phyloP scores from a whole-genome alignment of 148 eudicot genomes.

The Amaranthus palmeri region DNA sequence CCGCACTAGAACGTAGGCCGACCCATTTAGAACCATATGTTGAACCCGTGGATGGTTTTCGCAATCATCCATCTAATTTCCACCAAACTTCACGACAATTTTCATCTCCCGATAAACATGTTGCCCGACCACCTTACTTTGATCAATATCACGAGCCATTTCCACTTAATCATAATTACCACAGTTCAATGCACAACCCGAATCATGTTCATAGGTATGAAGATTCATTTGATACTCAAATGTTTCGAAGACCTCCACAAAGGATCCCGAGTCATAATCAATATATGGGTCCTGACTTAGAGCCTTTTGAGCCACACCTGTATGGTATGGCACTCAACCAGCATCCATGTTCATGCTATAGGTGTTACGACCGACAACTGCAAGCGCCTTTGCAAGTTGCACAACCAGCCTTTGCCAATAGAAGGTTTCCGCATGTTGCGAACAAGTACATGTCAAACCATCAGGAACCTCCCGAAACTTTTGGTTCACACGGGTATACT shows the following conservation, averaged over 20 bases:
- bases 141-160: constrained; percentile 44
- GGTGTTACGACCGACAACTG: constrained; percentile 49
- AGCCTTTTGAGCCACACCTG: constrained; percentile 42
- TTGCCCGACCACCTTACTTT: constrained; percentile 33
- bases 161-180: constrained; percentile 32
- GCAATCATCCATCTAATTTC: constrained; percentile 37
- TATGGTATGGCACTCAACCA: constrained; percentile 40
- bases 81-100: constrained; percentile 32
- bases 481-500: constrained; percentile 40
- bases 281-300: constrained; percentile 40
- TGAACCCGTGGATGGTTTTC: constrained; percentile 35
- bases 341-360: constrained; percentile 60
- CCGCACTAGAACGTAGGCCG: constrained; percentile 36
- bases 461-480: constrained; percentile 31
- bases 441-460: constrained; percentile 36
- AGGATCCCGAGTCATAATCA: constrained; percentile 35
- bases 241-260: constrained; percentile 40
- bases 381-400: constrained; percentile 35
- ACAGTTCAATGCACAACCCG: constrained; percentile 31
- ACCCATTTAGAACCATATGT: constrained; percentile 36
- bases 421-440: constrained; percentile 37
- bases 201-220: constrained; percentile 39
- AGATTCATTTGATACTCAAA: constrained; percentile 46
- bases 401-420: constrained; percentile 34
- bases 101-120: constrained; percentile 31